These are phyloP conservation scores for Alectoria sarmentosa DNA, from an alignment of 495 filamentous ascomycete genomes.

Conservation along the genomic window DNA sequence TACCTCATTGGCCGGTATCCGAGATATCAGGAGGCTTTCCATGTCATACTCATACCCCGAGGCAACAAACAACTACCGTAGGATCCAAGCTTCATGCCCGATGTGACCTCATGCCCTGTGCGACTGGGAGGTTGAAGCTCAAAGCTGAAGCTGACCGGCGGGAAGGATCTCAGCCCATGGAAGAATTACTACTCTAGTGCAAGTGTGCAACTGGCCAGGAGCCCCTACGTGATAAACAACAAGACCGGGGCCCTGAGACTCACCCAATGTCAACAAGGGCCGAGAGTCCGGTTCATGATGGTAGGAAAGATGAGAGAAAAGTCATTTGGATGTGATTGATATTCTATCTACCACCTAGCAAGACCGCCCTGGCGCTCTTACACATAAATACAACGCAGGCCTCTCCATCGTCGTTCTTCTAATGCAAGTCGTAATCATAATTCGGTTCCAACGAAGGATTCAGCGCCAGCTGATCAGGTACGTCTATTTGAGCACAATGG, in stretches of 20 bases:
- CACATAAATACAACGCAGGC: constrained; percentile 9
- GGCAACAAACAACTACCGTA: not conserved
- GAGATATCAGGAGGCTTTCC: not conserved
- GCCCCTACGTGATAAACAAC: no score
- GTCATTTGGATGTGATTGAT: not conserved
- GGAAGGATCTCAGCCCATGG: not conserved
- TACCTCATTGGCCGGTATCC: not conserved
- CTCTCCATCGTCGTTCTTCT: constrained; percentile 1
- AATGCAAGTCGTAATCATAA: constrained; percentile 15
- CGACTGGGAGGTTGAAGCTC: not conserved
- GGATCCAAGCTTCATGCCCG: not conserved
- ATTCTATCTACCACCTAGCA: constrained; percentile 9
- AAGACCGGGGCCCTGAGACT: no score
- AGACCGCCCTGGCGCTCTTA: constrained; percentile 22
- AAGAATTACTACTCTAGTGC: no score
- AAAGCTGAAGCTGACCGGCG: not conserved
- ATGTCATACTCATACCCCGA: not conserved
- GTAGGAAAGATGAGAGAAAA: no score
- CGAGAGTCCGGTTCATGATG: not conserved
- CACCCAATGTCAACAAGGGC: not conserved
- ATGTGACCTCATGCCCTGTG: not conserved
- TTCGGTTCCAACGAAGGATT: constrained; percentile 17
- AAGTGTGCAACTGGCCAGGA: no score
- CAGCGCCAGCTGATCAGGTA: constrained; percentile 17
- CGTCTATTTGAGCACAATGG: constrained; percentile 10